phyloP scores from a whole-genome alignment of 768 basidiomycete species.

The Solioccasus polychromus region DNA sequence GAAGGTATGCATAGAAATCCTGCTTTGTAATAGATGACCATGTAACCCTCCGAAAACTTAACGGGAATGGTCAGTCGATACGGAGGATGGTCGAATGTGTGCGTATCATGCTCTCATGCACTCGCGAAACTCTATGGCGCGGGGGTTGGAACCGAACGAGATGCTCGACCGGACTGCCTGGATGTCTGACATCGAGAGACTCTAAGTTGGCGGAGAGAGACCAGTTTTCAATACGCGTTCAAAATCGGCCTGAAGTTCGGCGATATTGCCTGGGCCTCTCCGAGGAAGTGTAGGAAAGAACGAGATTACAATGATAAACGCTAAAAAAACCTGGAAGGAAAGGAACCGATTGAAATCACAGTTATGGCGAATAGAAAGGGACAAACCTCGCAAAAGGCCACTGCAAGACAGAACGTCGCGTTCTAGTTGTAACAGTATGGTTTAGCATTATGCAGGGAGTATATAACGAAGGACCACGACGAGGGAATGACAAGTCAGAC shows the following conservation, averaged over 20 bases:
- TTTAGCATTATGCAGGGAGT: conserved; percentile 42
- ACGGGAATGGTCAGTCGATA: conserved; percentile 1
- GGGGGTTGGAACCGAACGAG: conserved; percentile 57
- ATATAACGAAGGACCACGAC: conserved; percentile 61
- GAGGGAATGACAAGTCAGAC: conserved; percentile 61
- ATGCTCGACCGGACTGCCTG: conserved; percentile 60
- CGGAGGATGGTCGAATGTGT: neutral
- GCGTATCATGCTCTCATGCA: conserved; percentile 54
- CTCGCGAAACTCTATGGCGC: conserved; percentile 72
- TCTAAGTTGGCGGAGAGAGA: conserved; percentile 60
- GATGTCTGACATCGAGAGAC: conserved; percentile 44
- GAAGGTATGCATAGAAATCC: conserved; percentile 72
- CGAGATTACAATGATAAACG: conserved; percentile 56
- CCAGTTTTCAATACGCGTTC: conserved; percentile 64
- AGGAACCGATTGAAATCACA: neutral
- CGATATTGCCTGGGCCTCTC: conserved; percentile 42
- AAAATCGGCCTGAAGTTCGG: conserved; percentile 58
- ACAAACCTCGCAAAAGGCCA: conserved; percentile 60
- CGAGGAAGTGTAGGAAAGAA: conserved; percentile 44
- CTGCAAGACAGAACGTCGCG: conserved; percentile 39
- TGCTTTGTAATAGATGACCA: conserved; percentile 68
- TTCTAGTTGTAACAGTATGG: conserved; percentile 42
- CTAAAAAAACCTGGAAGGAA: conserved; percentile 61
- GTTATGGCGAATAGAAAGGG: neutral
- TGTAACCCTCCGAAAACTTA: conserved; percentile 68